Conservation (phyloP, 208 protist species). For the Wallacemonas sp. region DNA sequence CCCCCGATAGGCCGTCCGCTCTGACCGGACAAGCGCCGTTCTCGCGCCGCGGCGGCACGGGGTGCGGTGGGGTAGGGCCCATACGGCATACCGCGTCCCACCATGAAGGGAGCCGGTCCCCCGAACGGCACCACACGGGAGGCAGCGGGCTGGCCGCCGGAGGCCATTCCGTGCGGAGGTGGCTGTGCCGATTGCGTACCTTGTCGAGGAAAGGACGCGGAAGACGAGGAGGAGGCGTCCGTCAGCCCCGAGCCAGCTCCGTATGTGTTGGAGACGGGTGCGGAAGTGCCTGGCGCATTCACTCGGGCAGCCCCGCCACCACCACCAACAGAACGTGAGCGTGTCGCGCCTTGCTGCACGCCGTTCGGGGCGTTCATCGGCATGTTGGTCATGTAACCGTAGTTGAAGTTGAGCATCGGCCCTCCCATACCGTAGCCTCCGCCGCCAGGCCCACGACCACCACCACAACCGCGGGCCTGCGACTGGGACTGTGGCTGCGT, state of each 20-base stretch:
- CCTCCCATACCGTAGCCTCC: not conserved
- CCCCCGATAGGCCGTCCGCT: not conserved
- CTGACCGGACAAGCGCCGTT: not conserved
- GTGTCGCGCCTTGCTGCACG: too few relatives aligned
- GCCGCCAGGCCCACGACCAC: too few relatives aligned
- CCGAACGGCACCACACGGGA: too few relatives aligned
- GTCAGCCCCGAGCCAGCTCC: too few relatives aligned
- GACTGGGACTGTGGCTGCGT: too few relatives aligned
- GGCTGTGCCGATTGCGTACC: too few relatives aligned
- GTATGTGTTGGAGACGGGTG: not conserved
- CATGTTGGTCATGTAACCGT: not conserved
- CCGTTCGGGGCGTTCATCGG: not conserved
- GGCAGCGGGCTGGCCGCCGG: too few relatives aligned
- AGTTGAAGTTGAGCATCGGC: conserved; percentile 14
- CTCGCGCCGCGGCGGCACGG: not conserved
- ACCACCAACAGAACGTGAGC: too few relatives aligned
- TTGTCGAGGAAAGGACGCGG: not conserved
- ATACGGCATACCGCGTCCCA: not conserved
- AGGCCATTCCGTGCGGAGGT: too few relatives aligned
- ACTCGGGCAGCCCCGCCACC: not conserved
- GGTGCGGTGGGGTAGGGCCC: conserved; percentile 1
- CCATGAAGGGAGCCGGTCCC: conserved; percentile 4
- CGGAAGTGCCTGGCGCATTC: not conserved
- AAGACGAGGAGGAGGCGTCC: not conserved
- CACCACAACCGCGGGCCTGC: too few relatives aligned